Base-by-base conservation (phyloP, 148 eudicot genomes). In the Vaccinium corymbosum region DNA sequence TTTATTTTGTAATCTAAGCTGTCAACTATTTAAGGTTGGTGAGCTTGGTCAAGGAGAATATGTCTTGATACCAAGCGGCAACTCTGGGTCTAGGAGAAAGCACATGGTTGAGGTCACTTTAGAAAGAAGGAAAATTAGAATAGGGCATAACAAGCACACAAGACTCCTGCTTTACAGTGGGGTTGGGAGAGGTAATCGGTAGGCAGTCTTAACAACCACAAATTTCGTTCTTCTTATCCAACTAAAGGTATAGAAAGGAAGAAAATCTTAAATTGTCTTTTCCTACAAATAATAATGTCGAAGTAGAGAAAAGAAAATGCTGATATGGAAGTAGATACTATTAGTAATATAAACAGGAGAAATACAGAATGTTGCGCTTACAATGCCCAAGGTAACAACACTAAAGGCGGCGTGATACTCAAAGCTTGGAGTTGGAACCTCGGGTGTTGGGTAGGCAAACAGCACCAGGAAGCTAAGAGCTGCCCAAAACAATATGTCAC, bases 391-490 rank as follows among this genome's bases (percentile, higher is more conserved):
- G 59, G 98, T 90, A 88, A 93, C 99, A 72, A 98, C 99, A 46
- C 85, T 89, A 85, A 97, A 97, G 72, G 98, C 96, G 78, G 98
- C 86, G 80, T 95, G 98, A 85, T 78, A 93, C 90, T 97, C 99
- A 86, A 88, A 97, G 89, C 99, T 97, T 46, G 99, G 99, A 32
- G 99, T 94, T 77, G 97, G 94, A 89, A 91, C 22, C 89, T 97
- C 95, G 0, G 99, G 99, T 79, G 97, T 92, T 53, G 99, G 99
- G 89, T 97, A 97, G 68, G 99, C 99, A 86, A 94, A 97, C 85
- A 87, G 89, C 90, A 93, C 86, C 86, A 97, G 86, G 88, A 94
- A 93, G 92, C 98, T 92, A 81, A 97, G 93, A 62, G 94, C 94
- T 78, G 93, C 90, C 99, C 98, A 97, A 86, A 93, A 97, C 56